phyloP scores from a whole-genome alignment of 768 basidiomycete species.

The Rhodotorula toruloides region DNA sequence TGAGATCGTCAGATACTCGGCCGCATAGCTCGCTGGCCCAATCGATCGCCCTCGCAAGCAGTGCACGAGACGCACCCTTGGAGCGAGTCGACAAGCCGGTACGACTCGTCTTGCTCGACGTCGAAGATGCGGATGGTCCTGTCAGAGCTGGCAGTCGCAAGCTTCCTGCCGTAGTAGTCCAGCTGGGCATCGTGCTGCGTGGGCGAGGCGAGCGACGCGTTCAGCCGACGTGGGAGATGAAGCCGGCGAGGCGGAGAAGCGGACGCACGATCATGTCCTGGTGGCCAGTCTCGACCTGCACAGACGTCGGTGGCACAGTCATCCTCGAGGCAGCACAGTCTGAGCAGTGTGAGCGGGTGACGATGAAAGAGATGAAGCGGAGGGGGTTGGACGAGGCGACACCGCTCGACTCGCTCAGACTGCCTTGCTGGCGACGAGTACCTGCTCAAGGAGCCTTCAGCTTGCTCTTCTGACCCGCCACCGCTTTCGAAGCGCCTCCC shows the following conservation, averaged over 20 bases:
- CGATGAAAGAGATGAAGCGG: not conserved
- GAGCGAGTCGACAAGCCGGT: slow-evolving; percentile 52
- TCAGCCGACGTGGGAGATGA: not conserved
- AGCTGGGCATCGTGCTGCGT: slow-evolving; percentile 91
- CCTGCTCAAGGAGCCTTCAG: too few species aligned
- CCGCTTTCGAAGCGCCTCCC: too few species aligned
- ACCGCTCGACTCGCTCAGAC: too few species aligned
- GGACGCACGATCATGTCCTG: slow-evolving; percentile 93
- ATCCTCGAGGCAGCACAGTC: too few species aligned
- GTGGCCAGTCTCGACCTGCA: slow-evolving; percentile 79
- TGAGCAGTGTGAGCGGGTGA: not conserved
- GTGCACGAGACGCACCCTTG: slow-evolving; percentile 61
- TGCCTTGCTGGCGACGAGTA: too few species aligned
- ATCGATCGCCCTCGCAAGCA: not conserved
- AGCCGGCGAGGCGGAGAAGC: not conserved
- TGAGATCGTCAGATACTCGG: not conserved
- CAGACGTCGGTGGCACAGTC: slow-evolving; percentile 13
- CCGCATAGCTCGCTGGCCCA: not conserved
- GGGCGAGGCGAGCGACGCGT: too few species aligned
- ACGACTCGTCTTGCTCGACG: slow-evolving; percentile 72
- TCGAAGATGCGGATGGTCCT: slow-evolving; percentile 92
- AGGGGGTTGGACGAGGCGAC: not conserved
- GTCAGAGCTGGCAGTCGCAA: slow-evolving; percentile 95
- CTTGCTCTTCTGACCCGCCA: too few species aligned
- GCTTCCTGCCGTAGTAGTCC: slow-evolving; percentile 93